Evolutionary conservation across 2,329 filamentous ascomycete genomes (phyloP), one percentile per base, ranked within the genome.

Genomic region (Myriosclerotinia scirpicola): DNA sequence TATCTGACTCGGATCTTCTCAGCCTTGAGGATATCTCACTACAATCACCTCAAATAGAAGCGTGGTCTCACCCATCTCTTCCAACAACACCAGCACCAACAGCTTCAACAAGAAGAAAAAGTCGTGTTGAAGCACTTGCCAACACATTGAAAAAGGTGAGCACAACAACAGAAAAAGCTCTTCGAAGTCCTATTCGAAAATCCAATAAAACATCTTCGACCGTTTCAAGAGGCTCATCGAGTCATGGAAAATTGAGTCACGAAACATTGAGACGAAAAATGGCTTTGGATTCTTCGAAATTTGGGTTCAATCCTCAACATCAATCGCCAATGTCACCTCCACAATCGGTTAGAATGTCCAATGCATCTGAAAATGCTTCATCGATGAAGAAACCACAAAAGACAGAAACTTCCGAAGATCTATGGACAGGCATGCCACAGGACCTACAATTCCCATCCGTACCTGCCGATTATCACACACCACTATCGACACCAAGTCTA

Each of bases 231-330:
- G 68, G 75, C 55, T 72, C 78, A 14, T 14, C 48, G 5, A 59
- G 22, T 71, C 78, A 72, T 75, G 30, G 42, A 17, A 65, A 59
- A 50, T 75, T 80, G 77, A 76, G 79, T 78, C 74, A 82, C 73
- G 78, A 76, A 80, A 76, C 75, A 79, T 73, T 79, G 75, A 78
- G 80, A 50, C 80, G 83, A 70, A 81, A 83, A 67, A 78, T 85
- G 54, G 81, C 85, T 67, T 58, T 67, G 12, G 70, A 73, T 50
- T 61, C 69, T 22, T 42, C 71, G 7, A 81, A 82, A 68, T 84
- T 85, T 73, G 79, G 79, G 68, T 75, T 85, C 54, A 80, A 82
- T 15, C 58, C 75, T 79, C 69, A 77, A 81, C 20, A 75, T 79
- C 69, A 77, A 81, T 17, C 76, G 80, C 65, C 77, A 80, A 65